Percentiles rank a stretch among this genome's conserved stretches.
These are phyloP conservation scores for Neonectria faginata DNA, from an alignment of 2,329 filamentous ascomycete genomes.

Conservation along the genomic window DNA sequence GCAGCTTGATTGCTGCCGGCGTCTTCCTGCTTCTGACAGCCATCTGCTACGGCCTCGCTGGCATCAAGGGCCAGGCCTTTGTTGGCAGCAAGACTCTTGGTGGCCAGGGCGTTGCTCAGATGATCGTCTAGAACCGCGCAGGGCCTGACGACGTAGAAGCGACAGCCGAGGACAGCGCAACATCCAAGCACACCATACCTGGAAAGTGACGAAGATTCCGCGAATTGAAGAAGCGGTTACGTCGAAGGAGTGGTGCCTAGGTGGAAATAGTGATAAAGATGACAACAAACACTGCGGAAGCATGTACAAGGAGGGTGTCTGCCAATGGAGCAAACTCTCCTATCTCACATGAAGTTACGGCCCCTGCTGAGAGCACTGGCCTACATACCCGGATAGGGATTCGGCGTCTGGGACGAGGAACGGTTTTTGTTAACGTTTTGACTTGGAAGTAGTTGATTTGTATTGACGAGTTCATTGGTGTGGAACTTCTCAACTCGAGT, in stretches of 20 bases:
- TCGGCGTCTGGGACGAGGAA: conserved; percentile 49
- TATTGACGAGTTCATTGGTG: conserved; percentile 36
- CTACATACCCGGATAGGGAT: conserved; percentile 46
- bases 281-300: conserved; percentile 21
- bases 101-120: conserved; percentile 92
- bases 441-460: conserved; percentile 34
- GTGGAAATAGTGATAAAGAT: conserved; percentile 5
- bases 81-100: conserved; percentile 96
- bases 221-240: conserved; percentile 10
- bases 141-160: conserved; percentile 1
- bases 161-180: conserved; percentile 17
- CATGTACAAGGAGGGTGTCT: conserved; percentile 22
- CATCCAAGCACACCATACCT: background rate
- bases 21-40: conserved; percentile 82
- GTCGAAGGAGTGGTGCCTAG: conserved; percentile 5
- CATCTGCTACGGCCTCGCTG: conserved; percentile 84
- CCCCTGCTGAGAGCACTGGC: conserved; percentile 41
- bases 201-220: conserved; percentile 8
- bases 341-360: conserved; percentile 41
- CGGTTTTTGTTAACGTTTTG: conserved; percentile 39
- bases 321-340: conserved; percentile 32
- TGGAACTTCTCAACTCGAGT: conserved; percentile 9
- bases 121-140: conserved; percentile 80
- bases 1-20: conserved; percentile 86
- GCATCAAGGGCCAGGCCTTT: conserved; percentile 85